Base-by-base conservation (phyloP, 2,329 filamentous ascomycete species). In the Nemania serpens region DNA sequence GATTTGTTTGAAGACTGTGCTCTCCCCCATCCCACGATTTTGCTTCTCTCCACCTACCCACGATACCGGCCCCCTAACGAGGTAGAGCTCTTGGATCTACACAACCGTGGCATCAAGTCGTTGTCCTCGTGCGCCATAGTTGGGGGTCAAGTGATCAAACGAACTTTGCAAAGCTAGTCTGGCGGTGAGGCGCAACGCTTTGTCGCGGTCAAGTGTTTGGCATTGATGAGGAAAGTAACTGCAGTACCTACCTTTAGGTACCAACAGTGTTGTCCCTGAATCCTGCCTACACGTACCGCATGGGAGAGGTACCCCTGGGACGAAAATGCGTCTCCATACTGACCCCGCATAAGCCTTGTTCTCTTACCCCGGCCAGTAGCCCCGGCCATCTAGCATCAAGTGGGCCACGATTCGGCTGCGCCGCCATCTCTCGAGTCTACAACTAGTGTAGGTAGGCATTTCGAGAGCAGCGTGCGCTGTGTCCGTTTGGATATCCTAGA, bases 91-190 rank as follows among this genome's bases (percentile, higher is more conserved):
- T 43, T 41, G 7, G 42, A 12, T 11, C 17, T 52, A 37, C 25
- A 17, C 17, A 39, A 37, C 53, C 59, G 52, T 55, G 52, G 55
- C 59, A 55, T 61, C 51, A 18, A 37, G 22, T 20, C 55, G 52
- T 39, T 34, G 48, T 48, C 41, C 25, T 48, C 39, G 22, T 39
- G 39, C 56, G 43, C 36, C 55, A 25, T n/a, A 52, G 52, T 59
- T 34, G 52, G 54, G 20, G 52, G 59, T 59, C 62, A 62, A 62
- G 62, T 62, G 59, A 59, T 55, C 51, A 12, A 36, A 52, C 51
- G 53, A 41, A 53, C 51, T 41, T 34, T 50, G 47, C 20, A 36
- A 52, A 53, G 51, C 55, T 33, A 50, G 55, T 57, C 51, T 54
- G 60, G 62, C 61, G 61, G 58, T 61, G 54, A 64, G 52, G 55